Evolutionary conservation across 164 flowering plant species (phyloP).

Genomic region (Paratinospora sagittata): DNA sequence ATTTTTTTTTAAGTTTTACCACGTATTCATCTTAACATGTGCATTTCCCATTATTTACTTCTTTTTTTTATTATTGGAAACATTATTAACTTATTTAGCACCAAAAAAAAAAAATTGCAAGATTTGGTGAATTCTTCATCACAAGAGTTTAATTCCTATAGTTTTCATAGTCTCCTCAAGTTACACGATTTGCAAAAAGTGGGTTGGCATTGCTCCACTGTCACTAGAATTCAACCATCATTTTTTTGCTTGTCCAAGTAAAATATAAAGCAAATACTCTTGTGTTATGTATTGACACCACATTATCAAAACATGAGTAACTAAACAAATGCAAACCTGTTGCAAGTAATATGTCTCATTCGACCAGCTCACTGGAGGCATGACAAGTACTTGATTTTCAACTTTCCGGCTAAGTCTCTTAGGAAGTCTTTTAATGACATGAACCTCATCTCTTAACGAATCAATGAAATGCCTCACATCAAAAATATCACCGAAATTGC

Average conservation of each 20-base stretch:
- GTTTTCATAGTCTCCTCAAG: background rate
- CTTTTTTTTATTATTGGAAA: no score
- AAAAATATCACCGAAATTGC: constrained; percentile 88
- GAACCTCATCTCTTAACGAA: constrained; percentile 88
- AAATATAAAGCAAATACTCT: no score
- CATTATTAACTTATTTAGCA: no score
- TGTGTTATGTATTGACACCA: background rate
- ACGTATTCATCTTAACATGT: no score
- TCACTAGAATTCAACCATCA: background rate
- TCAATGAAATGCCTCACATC: constrained; percentile 77
- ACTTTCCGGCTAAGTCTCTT: constrained; percentile 45
- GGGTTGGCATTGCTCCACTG: background rate
- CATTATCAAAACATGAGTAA: background rate
- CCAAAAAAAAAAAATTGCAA: background rate
- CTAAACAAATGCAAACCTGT: constrained; percentile 47
- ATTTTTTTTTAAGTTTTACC: no score
- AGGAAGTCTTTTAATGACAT: constrained; percentile 72
- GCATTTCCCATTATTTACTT: no score
- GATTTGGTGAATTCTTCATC: background rate
- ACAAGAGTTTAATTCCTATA: background rate
- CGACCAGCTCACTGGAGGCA: constrained; percentile 99
- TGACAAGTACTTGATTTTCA: constrained; percentile 43
- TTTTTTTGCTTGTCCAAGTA: background rate
- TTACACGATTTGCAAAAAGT: background rate
- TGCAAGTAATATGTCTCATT: constrained; percentile 77